Base-by-base conservation (phyloP, 352 stramenopile genomes). In the Phytophthora chlamydospora region DNA sequence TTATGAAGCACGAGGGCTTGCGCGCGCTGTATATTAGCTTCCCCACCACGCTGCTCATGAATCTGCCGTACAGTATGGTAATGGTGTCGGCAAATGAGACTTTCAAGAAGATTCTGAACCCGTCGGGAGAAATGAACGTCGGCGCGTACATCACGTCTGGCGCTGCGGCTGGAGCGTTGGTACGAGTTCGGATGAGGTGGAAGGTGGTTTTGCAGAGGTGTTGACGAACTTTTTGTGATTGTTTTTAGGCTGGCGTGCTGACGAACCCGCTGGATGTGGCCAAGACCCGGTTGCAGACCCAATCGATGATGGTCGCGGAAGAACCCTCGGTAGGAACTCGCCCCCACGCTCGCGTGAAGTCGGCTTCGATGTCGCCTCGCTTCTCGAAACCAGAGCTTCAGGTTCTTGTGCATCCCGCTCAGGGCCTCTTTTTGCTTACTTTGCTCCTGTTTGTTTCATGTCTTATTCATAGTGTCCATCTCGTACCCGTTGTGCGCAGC, bases 231-330 rank as follows among this genome's bases (percentile, higher is more conserved):
- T 24, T 3, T 24, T 24, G 21, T 3, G 21, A 24, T 1, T 24
- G 21, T 24, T 24, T 24, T 1, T 44, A 90, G 80, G 85, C 85
- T 71, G 85, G 85, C 24, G 91, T 88, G 21, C 40, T 97, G 14
- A 99, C 98, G 19, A 99, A 97, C 49, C 98, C 98, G 17, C 78
- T 99, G 57, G 98, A 99, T 85, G 94, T 99, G 31, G 91, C 99
- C 47, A 99, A 99, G 80, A 99, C 98, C 14, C 78, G 91, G 44
- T 78, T 99, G 66, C 96, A 99, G 76, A 99, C 96, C 19, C 96
- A 99, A 63, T 78, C 83, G 43, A 77, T 91, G 71, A 58, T 89
- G 55, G 35, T 89, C 8, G 58, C 78, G 51, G 78, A 89, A 59
- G 75, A 88, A 63, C 41, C 70, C 48, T 79, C 70, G 76, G 83